Evolutionary conservation across 768 basidiomycete genomes (phyloP).

Genomic region (Termitomyces sp.): DNA sequence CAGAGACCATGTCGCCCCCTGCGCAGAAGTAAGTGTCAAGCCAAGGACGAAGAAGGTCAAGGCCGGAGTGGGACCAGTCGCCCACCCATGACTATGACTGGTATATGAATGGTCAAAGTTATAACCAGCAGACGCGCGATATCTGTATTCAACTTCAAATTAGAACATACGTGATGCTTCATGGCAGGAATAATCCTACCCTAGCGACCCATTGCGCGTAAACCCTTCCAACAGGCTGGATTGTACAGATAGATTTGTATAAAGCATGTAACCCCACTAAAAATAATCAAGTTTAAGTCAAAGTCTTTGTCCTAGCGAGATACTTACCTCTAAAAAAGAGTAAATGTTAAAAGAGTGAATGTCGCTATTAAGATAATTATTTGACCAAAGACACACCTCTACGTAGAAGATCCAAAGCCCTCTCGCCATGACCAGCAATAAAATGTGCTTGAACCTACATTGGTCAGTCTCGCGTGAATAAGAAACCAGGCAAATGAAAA

Average conservation of each 20-base stretch:
- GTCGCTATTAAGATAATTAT: background rate
- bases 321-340: conserved; percentile 14
- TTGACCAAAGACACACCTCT: conserved; percentile 17
- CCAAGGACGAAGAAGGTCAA: conserved; percentile 43
- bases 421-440: conserved; percentile 35
- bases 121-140: conserved; percentile 40
- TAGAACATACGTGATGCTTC: background rate
- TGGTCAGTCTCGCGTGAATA: background rate
- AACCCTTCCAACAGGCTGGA: conserved; percentile 41
- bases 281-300: background rate
- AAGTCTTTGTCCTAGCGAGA: background rate
- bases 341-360: too few species aligned
- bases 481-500: background rate
- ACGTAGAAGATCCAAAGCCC: conserved; percentile 39
- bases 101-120: conserved; percentile 41
- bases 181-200: conserved; percentile 19
- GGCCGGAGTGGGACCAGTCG: conserved; percentile 42
- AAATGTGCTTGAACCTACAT: conserved; percentile 45
- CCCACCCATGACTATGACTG: conserved; percentile 44
- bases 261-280: conserved; percentile 47
- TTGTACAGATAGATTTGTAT: conserved; percentile 33
- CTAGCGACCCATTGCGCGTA: conserved; percentile 40
- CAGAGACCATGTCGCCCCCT: conserved; percentile 36
- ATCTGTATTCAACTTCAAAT: conserved; percentile 17
- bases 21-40: conserved; percentile 32